phyloP scores from a whole-genome alignment of 1,139 yeast genomes.

The Entelexis sorbosivorans region DNA sequence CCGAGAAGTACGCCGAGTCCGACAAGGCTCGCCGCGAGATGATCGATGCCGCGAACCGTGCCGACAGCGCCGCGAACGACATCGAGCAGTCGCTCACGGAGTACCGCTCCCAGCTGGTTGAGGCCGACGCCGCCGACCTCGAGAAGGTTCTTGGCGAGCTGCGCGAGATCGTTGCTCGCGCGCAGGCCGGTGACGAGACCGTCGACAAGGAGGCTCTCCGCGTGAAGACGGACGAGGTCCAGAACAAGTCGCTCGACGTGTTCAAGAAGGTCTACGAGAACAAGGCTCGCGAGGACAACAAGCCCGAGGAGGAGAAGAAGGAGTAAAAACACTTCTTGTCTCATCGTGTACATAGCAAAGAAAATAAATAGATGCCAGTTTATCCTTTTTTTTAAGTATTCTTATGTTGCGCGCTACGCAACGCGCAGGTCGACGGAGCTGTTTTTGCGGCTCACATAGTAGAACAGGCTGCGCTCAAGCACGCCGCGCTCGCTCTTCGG shows the following conservation, averaged over 20 bases:
- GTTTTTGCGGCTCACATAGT: conserved; percentile 9
- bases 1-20: conserved; percentile 93
- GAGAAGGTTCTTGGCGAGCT: conserved; percentile 63
- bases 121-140: conserved; percentile 78
- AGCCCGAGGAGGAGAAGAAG: conserved; percentile 20
- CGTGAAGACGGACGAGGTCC: conserved; percentile 89
- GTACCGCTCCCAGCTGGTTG: conserved; percentile 85
- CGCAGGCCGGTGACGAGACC: conserved; percentile 40
- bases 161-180: conserved; percentile 87
- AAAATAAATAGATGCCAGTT: neutral
- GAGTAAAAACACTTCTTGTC: conserved; percentile 15
- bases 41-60: conserved; percentile 92
- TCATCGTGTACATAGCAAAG: conserved; percentile 6
- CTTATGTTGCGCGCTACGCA: neutral
- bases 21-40: conserved; percentile 93
- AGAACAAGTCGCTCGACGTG: conserved; percentile 80
- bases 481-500: conserved; percentile 12
- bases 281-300: conserved; percentile 29
- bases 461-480: conserved; percentile 15
- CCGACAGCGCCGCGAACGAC: conserved; percentile 92
- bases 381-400: neutral
- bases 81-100: conserved; percentile 90
- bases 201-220: conserved; percentile 76
- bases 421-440: neutral
- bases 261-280: conserved; percentile 95